Conservation (phyloP, 805 yeast genomes). For the Candida maris region DNA sequence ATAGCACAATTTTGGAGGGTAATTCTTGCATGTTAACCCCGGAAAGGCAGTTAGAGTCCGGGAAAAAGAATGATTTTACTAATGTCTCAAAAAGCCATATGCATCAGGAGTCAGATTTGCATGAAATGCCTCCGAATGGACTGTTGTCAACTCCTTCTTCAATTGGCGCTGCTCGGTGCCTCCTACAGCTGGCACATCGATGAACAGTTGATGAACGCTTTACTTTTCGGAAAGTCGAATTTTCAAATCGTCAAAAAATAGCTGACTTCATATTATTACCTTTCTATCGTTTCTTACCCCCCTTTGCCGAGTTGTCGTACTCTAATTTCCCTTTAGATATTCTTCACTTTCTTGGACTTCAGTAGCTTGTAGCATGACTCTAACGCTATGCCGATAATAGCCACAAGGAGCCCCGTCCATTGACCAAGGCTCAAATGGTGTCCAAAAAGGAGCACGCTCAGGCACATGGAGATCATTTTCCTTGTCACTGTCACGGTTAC, state of each 20-base stretch:
- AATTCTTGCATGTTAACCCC: slow-evolving; percentile 14
- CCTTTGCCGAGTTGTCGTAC: slow-evolving; percentile 1
- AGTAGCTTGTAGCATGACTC: slow-evolving; percentile 59
- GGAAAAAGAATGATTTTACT: not conserved
- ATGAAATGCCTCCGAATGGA: slow-evolving; percentile 34
- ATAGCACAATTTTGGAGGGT: slow-evolving; percentile 14
- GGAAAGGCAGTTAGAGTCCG: slow-evolving; percentile 5
- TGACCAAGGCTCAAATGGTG: slow-evolving; percentile 62
- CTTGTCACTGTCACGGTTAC: slow-evolving; percentile 95
- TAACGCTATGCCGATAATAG: slow-evolving; percentile 79
- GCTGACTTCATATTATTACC: slow-evolving; percentile 1
- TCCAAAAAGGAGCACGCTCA: slow-evolving; percentile 85
- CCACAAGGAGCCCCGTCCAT: slow-evolving; percentile 76
- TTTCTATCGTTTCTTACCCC: not conserved
- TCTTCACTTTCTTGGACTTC: slow-evolving; percentile 4
- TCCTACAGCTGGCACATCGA: slow-evolving; percentile 40
- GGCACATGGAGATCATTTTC: slow-evolving; percentile 91
- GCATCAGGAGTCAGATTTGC: not conserved
- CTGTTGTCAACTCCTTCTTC: slow-evolving; percentile 43
- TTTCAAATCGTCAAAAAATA: not conserved
- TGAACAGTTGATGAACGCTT: slow-evolving; percentile 8
- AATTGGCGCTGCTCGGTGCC: slow-evolving; percentile 45
- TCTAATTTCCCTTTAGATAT: not conserved
- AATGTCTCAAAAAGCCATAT: not conserved
- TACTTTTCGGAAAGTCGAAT: too few species aligned